Evolutionary conservation across 2,329 filamentous ascomycete species (phyloP).

Genomic region (Paramyrothecium roridum): DNA sequence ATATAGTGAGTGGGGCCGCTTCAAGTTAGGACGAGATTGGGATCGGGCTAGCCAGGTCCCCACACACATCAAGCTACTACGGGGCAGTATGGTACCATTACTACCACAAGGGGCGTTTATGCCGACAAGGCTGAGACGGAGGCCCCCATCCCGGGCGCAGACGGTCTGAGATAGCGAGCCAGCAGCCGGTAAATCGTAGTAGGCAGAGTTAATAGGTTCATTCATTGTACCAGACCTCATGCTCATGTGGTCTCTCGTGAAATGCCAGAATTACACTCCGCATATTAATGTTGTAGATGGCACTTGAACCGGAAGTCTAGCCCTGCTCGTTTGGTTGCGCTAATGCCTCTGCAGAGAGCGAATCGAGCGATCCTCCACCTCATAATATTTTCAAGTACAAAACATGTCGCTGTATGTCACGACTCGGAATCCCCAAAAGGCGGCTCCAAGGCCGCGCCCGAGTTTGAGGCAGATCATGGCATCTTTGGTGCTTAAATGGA

Average conservation of each 20-base stretch:
- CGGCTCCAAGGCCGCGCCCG: too few species aligned
- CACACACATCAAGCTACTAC: background rate
- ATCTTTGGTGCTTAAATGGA: too few species aligned
- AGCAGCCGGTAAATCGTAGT: background rate
- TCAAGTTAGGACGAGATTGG: background rate
- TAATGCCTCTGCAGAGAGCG: constrained; percentile 9
- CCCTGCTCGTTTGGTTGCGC: background rate
- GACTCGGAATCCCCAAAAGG: too few species aligned
- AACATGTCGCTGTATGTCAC: background rate
- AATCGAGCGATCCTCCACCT: background rate
- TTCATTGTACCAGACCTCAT: background rate
- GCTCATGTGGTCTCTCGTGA: background rate
- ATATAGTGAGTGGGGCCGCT: background rate
- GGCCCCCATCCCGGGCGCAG: background rate
- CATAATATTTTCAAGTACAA: background rate
- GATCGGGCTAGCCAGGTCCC: background rate
- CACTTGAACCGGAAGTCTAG: background rate
- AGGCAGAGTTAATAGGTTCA: background rate
- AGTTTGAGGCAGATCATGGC: too few species aligned
- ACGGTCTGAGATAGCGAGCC: background rate
- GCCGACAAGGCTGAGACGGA: background rate
- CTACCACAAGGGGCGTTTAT: background rate
- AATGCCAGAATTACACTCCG: background rate
- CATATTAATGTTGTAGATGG: background rate
- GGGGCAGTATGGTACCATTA: background rate